These are phyloP conservation scores for Globisporangium rhizosaccharum DNA, from an alignment of 352 stramenopile species.

Conservation along the genomic window DNA sequence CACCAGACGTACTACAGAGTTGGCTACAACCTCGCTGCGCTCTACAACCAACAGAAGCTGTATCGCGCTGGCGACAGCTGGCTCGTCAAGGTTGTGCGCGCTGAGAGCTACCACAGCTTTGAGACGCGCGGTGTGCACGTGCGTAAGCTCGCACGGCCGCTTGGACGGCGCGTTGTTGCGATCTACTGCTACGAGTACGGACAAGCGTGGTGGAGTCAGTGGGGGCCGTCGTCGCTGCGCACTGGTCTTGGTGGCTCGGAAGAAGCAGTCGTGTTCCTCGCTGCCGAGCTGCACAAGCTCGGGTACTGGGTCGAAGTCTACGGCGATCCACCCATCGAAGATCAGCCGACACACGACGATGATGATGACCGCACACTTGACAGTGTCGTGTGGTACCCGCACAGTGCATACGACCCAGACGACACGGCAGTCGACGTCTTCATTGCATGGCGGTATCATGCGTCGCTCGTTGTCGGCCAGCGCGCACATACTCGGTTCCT, in stretches of 20 bases:
- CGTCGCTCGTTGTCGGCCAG: constrained; percentile 58
- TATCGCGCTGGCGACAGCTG: constrained; percentile 24
- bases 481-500: constrained; percentile 39
- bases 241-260: constrained; percentile 86
- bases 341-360: constrained; percentile 24
- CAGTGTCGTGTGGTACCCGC: constrained; percentile 67
- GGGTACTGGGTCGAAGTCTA: constrained; percentile 90
- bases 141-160: constrained; percentile 23
- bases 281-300: constrained; percentile 62
- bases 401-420: constrained; percentile 59
- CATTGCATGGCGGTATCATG: constrained; percentile 88
- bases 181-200: constrained; percentile 92
- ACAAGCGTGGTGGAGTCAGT: constrained; percentile 86
- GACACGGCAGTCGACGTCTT: constrained; percentile 77
- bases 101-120: constrained; percentile 29
- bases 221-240: constrained; percentile 72
- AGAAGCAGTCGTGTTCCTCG: constrained; percentile 88
- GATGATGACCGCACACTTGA: constrained; percentile 15
- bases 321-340: constrained; percentile 43
- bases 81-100: constrained; percentile 27
- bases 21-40: constrained; percentile 47
- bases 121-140: constrained; percentile 20
- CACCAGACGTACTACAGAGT: constrained; percentile 32
- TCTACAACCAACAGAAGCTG: constrained; percentile 26
- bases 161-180: constrained; percentile 36